Conservation (phyloP, 805 yeast genomes). For the Myxozyma vanderwaltii region DNA sequence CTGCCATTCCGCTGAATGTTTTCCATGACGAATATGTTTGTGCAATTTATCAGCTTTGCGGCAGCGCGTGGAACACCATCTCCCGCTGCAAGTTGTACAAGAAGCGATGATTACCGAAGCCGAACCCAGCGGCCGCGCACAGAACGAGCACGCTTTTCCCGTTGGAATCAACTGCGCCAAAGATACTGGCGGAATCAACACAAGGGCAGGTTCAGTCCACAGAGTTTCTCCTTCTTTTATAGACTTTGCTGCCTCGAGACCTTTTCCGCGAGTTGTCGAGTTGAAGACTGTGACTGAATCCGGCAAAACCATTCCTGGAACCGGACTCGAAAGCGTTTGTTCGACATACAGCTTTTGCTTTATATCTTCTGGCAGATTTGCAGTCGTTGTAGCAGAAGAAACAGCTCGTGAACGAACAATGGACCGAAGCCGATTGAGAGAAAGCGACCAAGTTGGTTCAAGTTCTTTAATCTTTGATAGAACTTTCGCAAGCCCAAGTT, state of each 20-base stretch:
- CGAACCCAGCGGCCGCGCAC: constrained; percentile 58
- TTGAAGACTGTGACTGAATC: constrained; percentile 49
- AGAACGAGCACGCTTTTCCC: constrained; percentile 72
- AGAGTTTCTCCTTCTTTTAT: constrained; percentile 56
- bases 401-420: constrained; percentile 43
- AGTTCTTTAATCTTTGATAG: constrained; percentile 52
- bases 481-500: constrained; percentile 55
- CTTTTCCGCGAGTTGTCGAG: constrained; percentile 55
- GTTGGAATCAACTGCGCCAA: constrained; percentile 54
- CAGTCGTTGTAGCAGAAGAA: background rate
- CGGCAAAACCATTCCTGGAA: constrained; percentile 50
- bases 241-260: constrained; percentile 55
- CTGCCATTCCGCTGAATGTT: constrained; percentile 52
- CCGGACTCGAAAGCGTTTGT: constrained; percentile 54
- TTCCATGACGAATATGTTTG: constrained; percentile 58
- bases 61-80: constrained; percentile 73
- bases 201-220: constrained; percentile 65
- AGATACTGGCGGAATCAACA: constrained; percentile 50
- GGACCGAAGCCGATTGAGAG: constrained; percentile 58
- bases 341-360: constrained; percentile 46
- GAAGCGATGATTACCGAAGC: constrained; percentile 50
- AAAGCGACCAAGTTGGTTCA: constrained; percentile 64
- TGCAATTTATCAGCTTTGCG: constrained; percentile 59
- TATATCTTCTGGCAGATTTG: constrained; percentile 6
- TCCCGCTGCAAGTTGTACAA: constrained; percentile 63